Evolutionary conservation across 1,284 basidiomycete species (phyloP), one percentile per base, ranked within the genome.

Genomic region (Naganishia liquefaciens): DNA sequence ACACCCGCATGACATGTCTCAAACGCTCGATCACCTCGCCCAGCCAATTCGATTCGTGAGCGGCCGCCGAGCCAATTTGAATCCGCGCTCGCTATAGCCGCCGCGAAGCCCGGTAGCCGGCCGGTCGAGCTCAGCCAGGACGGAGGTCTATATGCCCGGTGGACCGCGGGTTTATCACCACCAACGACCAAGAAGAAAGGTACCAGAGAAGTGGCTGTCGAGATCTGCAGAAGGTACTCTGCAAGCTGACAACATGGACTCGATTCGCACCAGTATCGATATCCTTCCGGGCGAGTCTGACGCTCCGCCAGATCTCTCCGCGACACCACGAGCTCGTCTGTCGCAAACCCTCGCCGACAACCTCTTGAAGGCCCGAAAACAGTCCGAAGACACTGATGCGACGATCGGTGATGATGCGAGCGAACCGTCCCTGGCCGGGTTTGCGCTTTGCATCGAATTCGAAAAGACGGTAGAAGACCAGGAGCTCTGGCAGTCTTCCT

Each of bases 391-490:
- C 28, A 49, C 28, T n/a, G 4, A 19, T 9, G 13, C 2, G 10
- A 47, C 15, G 10, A 10, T 11, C n/a, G 46, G 46, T 23, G 25
- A 11, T 37, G 33, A 10, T 37, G 3, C n/a, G 46, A 47, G 11
- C 17, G 43, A 44, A 11, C n/a, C 33, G 9, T 37, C 6, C 9
- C 33, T 37, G 7, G 19, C 7, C 15, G 43, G 25, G 46, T 21
- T 47, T 13, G 51, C 51, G 30, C 30, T 60, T 27, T 60, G 57
- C 57, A 19, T 60, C 19, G 57, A 60, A 21, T 60, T 60, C n/a
- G 46, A 60, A 50, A 37, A 40, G 39, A 60, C 57, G 37, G 57
- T 50, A n/a, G 57, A 60, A 46, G 57, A 60, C 39, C 23, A 49
- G 9, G 37, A 25, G 23, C n/a, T 60, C 5, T 60, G 57, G 57